Evolutionary conservation across 1,284 basidiomycete genomes (phyloP), one percentile per base, ranked within the genome.

Genomic region (Testicularia cyperi): DNA sequence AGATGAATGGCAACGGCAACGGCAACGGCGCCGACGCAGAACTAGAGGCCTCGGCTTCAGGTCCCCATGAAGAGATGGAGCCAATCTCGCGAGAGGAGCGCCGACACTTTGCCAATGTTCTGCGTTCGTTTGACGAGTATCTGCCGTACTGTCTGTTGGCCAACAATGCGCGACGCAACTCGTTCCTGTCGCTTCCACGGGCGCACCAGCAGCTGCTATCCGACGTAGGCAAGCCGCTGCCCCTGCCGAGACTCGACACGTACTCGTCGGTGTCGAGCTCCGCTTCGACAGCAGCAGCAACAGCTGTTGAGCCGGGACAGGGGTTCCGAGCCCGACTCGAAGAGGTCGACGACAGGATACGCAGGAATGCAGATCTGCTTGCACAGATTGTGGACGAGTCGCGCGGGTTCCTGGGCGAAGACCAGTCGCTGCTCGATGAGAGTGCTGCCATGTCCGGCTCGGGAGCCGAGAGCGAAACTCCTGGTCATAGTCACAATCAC

Each of bases 271-370:
- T n/a, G n/a, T n/a, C n/a, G n/a, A n/a, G n/a, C n/a, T n/a, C n/a
- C n/a, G n/a, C n/a, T n/a, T n/a, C n/a, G n/a, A n/a, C n/a, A n/a
- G n/a, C n/a, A n/a, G n/a, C n/a, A n/a, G n/a, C n/a, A n/a, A n/a
- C n/a, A n/a, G n/a, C n/a, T n/a, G n/a, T n/a, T n/a, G 37, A 44
- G 10, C 25, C 25, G 14, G 13, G 15, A 19, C 21, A 29, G 24
- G 32, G 72, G 4, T 60, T 75, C 44, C 65, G 46, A 25, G 43
- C 53, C 7, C 45, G 66, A 14, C 26, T 76, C 19, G 66, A 65
- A 16, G 74, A 75, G 41, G 64, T 76, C n/a, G 74, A 76, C 41
- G 74, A 76, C 25, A 60, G 74, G 1, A 74, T 76, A 24, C 65
- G 74, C 2, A 56, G 72, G 7, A 76, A 76, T 29, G 63, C 70